Evolutionary conservation across 345 rosid genomes (phyloP).

Genomic region (Gossypium herbaceum): DNA sequence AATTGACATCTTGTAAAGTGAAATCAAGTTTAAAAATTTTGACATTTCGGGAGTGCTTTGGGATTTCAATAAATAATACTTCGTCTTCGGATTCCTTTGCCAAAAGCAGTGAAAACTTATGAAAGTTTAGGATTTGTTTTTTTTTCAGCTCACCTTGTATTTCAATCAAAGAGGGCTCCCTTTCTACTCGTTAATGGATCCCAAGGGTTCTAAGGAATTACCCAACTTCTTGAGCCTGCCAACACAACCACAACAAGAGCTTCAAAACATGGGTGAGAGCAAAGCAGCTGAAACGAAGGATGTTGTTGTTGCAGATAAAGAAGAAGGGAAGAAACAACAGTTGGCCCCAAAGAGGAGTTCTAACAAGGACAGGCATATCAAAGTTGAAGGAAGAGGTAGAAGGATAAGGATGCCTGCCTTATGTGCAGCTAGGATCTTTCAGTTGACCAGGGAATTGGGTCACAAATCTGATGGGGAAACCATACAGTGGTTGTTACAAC

Average conservation of each 20-base stretch:
- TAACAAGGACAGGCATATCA: conserved; percentile 52
- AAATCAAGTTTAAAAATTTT: conserved; percentile 5
- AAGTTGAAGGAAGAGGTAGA: conserved; percentile 86
- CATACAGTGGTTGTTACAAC: neutral
- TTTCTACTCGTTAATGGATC: conserved; percentile 48
- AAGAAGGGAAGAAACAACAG: conserved; percentile 48
- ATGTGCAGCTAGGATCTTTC: conserved; percentile 11
- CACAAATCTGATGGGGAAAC: conserved; percentile 85
- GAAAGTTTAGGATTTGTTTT: neutral
- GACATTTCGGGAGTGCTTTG: conserved; percentile 17
- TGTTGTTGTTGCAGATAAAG: conserved; percentile 59
- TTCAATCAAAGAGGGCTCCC: conserved; percentile 37
- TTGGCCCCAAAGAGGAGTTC: conserved; percentile 60
- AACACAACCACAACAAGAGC: conserved; percentile 18
- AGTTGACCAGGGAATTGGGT: conserved; percentile 78
- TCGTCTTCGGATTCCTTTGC: conserved; percentile 30
- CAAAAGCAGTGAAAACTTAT: neutral
- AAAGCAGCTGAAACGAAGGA: neutral
- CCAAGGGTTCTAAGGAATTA: conserved; percentile 49
- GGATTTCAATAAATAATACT: conserved; percentile 23
- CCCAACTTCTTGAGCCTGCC: conserved; percentile 63
- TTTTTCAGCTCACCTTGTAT: conserved; percentile 20
- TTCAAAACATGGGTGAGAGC: conserved; percentile 21
- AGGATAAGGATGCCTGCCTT: conserved; percentile 68
- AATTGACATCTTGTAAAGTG: neutral